Percentiles rank a stretch among this genome's conserved stretches.
Evolutionary conservation across 306 rosid genomes (phyloP).

Genomic region (Aeschynomene evenia): DNA sequence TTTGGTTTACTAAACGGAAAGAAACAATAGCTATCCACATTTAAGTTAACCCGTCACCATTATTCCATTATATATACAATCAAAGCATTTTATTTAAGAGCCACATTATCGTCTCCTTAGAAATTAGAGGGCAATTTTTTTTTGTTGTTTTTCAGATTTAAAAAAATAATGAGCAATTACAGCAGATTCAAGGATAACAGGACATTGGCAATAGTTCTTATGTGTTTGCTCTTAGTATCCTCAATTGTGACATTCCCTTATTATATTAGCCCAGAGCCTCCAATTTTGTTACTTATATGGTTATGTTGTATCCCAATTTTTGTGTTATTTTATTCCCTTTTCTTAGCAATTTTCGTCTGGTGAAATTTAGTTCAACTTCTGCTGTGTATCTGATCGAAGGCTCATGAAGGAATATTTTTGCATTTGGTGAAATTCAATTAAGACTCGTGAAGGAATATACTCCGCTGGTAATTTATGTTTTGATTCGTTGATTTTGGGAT

Average conservation of each 20-base stretch:
- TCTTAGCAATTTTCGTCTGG: conserved; percentile 35
- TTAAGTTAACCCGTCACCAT: background rate
- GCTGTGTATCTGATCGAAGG: background rate
- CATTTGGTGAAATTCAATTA: background rate
- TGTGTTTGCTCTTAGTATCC: conserved; percentile 26
- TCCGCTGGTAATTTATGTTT: background rate
- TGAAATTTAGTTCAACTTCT: conserved; percentile 7
- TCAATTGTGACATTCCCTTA: conserved; percentile 29
- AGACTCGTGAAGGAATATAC: too few species aligned
- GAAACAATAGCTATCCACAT: background rate
- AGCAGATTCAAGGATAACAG: conserved; percentile 18
- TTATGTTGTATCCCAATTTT: conserved; percentile 33
- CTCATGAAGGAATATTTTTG: background rate
- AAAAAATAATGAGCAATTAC: conserved; percentile 9
- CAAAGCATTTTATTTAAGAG: background rate
- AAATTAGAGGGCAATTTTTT: background rate
- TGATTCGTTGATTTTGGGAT: background rate
- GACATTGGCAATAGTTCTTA: conserved; percentile 25
- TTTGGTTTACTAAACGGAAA: background rate
- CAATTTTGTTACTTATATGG: conserved; percentile 25
- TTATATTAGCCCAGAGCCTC: conserved; percentile 33
- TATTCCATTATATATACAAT: background rate
- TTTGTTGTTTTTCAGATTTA: too few species aligned
- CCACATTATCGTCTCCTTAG: background rate
- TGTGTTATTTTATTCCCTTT: conserved; percentile 23